Evolutionary conservation across 1,139 yeast genomes (phyloP).

Genomic region (Pichia sp.): DNA sequence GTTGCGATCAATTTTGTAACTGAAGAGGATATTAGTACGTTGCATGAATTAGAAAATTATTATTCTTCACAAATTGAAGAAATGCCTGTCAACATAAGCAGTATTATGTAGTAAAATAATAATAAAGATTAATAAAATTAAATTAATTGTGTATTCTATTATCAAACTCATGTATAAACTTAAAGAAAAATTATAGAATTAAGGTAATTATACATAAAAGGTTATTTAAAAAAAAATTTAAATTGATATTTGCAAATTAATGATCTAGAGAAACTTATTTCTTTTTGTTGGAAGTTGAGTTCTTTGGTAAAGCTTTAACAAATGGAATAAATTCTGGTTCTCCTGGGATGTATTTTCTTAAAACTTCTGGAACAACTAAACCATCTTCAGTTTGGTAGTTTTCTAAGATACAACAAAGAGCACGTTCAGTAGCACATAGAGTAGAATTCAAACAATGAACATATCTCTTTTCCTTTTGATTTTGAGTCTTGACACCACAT

Average conservation of each 20-base stretch:
- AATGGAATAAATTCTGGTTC: constrained; percentile 95
- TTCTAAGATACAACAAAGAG: constrained; percentile 92
- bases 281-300: constrained; percentile 80
- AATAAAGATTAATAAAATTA: not conserved
- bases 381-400: constrained; percentile 98
- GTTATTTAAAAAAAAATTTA: not conserved
- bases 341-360: constrained; percentile 95
- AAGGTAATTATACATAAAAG: no score
- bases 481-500: constrained; percentile 95
- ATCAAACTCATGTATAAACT: no score
- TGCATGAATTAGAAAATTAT: constrained; percentile 68
- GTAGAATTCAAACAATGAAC: constrained; percentile 98
- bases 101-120: constrained; percentile 29
- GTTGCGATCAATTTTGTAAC: constrained; percentile 88
- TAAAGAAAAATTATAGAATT: no score
- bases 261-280: constrained; percentile 15
- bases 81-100: constrained; percentile 76
- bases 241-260: not conserved
- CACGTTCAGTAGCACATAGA: constrained; percentile 95
- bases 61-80: constrained; percentile 75
- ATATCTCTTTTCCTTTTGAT: constrained; percentile 93
- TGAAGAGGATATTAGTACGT: constrained; percentile 50
- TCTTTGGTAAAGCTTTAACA: constrained; percentile 87
- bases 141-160: not conserved
- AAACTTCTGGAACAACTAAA: constrained; percentile 84